These are phyloP conservation scores for Epichloe glyceriae DNA, from an alignment of 2,329 filamentous ascomycete species.

Conservation along the genomic window DNA sequence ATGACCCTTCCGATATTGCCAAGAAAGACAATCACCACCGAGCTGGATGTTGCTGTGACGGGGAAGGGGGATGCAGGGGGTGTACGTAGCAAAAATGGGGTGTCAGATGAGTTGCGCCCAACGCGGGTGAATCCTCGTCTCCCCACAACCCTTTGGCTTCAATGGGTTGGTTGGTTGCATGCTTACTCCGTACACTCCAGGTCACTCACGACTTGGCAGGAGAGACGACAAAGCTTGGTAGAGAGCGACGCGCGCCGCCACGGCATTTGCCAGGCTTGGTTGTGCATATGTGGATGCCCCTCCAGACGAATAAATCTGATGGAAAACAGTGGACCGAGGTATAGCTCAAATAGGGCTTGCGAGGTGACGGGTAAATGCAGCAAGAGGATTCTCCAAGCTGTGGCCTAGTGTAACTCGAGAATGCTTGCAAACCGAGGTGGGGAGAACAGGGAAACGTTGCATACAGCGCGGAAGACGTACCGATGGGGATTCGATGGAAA, in stretches of 20 bases:
- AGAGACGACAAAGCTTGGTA: neutral
- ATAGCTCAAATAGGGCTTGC: neutral
- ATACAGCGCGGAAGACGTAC: conserved; percentile 1
- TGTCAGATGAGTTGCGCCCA: neutral
- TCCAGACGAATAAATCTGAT: neutral
- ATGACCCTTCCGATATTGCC: neutral
- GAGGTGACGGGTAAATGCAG: neutral
- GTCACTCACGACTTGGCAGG: neutral
- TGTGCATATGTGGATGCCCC: neutral
- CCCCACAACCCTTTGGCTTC: neutral
- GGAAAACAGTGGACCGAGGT: neutral
- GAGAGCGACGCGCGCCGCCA: conserved; percentile 1
- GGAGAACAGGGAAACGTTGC: neutral
- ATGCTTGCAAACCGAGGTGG: neutral
- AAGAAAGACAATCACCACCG: neutral
- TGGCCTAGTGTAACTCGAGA: neutral
- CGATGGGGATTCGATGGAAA: neutral
- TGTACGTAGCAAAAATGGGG: neutral
- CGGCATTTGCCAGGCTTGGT: neutral
- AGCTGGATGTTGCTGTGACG: neutral
- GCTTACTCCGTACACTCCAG: neutral
- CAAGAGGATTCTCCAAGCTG: neutral
- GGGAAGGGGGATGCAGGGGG: neutral
- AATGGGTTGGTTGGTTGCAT: neutral
- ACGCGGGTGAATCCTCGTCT: neutral